Conservation (phyloP, 331 rosid genomes). For the Malus hybrid region DNA sequence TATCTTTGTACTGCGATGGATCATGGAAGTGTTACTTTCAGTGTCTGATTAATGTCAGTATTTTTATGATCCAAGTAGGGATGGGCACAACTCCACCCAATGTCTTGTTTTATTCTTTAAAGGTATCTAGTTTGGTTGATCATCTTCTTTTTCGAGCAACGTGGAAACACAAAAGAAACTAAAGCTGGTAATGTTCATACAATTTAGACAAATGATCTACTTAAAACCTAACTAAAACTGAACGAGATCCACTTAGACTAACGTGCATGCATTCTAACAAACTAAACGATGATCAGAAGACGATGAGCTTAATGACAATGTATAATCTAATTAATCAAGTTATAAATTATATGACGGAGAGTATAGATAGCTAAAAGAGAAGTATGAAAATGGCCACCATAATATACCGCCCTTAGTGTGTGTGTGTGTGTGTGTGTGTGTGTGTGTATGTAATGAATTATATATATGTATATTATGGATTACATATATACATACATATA, state of each 20-base stretch:
- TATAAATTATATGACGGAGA: too few relatives aligned
- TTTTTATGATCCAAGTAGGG: constrained; percentile 51
- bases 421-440: too few relatives aligned
- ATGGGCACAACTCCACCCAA: constrained; percentile 40
- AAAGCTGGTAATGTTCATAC: too few relatives aligned
- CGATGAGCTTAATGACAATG: not conserved
- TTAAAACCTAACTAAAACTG: not conserved
- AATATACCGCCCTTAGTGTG: too few relatives aligned
- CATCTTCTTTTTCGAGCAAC: constrained; percentile 40
- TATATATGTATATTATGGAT: too few relatives aligned
- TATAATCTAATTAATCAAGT: too few relatives aligned
- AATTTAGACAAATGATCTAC: not conserved
- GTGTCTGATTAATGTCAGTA: constrained; percentile 4
- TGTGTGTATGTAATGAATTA: too few relatives aligned
- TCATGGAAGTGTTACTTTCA: too few relatives aligned
- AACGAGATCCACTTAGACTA: not conserved
- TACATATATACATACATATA: not conserved
- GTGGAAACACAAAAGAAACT: too few relatives aligned
- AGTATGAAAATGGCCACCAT: too few relatives aligned
- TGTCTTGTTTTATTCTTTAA: constrained; percentile 53
- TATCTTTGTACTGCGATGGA: too few relatives aligned
- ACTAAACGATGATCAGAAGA: not conserved
- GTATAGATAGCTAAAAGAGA: too few relatives aligned
- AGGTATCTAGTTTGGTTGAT: constrained; percentile 32
- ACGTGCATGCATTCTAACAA: not conserved